phyloP scores from a whole-genome alignment of 129 eudicot species.

The Glebionis coronaria region DNA sequence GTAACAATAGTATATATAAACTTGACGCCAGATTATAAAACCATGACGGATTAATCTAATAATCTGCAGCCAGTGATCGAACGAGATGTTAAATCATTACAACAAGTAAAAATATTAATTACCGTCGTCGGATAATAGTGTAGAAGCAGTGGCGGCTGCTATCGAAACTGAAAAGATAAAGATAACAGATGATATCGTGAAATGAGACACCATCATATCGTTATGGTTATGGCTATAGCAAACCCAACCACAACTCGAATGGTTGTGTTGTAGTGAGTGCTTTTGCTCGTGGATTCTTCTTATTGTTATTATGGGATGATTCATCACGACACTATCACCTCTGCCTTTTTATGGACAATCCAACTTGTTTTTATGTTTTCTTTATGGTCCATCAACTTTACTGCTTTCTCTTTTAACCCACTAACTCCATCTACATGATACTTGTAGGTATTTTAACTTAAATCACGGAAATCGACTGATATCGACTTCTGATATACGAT shows the following conservation, averaged over 20 bases:
- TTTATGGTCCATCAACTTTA: conserved; percentile 11
- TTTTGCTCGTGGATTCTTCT: neutral
- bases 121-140: conserved; percentile 26
- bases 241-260: too few relatives aligned
- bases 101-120: neutral
- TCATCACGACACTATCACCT: conserved; percentile 21
- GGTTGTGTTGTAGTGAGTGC: neutral
- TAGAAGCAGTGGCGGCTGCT: conserved; percentile 14
- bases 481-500: too few relatives aligned
- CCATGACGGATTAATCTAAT: too few relatives aligned
- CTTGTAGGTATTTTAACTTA: too few relatives aligned
- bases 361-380: conserved; percentile 8
- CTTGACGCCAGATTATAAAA: too few relatives aligned
- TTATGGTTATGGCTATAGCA: conserved; percentile 19
- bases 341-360: conserved; percentile 14
- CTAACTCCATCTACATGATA: too few relatives aligned
- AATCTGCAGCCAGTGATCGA: too few relatives aligned
- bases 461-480: too few relatives aligned
- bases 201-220: conserved; percentile 17
- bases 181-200: conserved; percentile 13
- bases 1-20: too few relatives aligned
- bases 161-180: conserved; percentile 11
- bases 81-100: too few relatives aligned
- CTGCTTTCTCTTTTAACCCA: neutral
- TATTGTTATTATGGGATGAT: neutral